Percentiles rank a stretch among this genome's conserved stretches.
phyloP scores from a whole-genome alignment of 371 early-diverging fungal species.

The Apophysomyces ossiformis region DNA sequence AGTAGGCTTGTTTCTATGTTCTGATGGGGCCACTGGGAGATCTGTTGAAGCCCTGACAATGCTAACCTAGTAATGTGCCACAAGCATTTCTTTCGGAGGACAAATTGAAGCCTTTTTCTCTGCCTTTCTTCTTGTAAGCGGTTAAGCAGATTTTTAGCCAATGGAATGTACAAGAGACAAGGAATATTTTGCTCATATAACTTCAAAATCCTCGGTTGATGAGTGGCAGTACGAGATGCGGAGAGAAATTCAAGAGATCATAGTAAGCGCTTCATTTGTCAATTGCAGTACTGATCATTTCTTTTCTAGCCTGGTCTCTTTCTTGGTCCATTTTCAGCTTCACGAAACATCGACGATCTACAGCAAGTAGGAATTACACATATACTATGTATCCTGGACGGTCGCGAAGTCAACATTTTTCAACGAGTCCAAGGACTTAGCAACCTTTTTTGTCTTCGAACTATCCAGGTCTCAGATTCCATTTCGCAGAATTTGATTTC shows the following conservation, averaged over 20 bases:
- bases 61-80: too few species aligned
- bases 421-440: constrained; percentile 26
- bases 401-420: constrained; percentile 56
- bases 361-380: constrained; percentile 69
- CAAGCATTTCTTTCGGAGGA: background rate
- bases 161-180: constrained; percentile 1
- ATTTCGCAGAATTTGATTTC: constrained; percentile 79
- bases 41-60: too few species aligned
- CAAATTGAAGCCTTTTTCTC: background rate
- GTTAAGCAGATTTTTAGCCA: background rate
- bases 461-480: constrained; percentile 66
- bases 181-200: constrained; percentile 5
- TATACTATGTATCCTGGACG: constrained; percentile 75
- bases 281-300: background rate
- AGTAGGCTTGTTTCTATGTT: too few species aligned
- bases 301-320: constrained; percentile 64
- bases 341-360: constrained; percentile 61
- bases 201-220: constrained; percentile 35
- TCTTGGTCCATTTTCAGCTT: constrained; percentile 81
- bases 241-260: constrained; percentile 81
- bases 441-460: constrained; percentile 30
- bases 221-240: constrained; percentile 83
- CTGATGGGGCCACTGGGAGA: too few species aligned
- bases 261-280: constrained; percentile 34
- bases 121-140: background rate